These are phyloP conservation scores for Golubevia sp. DNA, from an alignment of 1,284 basidiomycete genomes.

Conservation along the genomic window DNA sequence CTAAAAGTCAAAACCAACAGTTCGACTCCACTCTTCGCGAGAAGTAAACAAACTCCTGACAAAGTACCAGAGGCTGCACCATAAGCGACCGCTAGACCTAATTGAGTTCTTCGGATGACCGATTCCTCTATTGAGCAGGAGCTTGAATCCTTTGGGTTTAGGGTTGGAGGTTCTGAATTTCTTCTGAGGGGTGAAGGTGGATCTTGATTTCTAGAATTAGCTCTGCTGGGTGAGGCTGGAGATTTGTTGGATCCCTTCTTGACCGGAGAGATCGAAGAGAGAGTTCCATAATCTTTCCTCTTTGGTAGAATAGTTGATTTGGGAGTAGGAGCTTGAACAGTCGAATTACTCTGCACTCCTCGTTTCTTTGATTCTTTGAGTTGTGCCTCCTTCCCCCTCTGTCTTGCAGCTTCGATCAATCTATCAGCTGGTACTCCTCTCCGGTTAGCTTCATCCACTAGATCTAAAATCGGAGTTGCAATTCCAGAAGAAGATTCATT, in stretches of 20 bases:
- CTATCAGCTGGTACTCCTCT: not conserved
- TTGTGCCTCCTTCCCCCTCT: too few relatives aligned
- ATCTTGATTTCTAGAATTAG: not conserved
- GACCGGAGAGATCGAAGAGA: too few relatives aligned
- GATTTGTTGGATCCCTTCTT: not conserved
- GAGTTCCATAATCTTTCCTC: too few relatives aligned
- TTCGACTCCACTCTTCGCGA: conserved; percentile 93
- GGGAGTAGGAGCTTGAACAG: too few relatives aligned
- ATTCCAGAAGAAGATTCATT: conserved; percentile 56
- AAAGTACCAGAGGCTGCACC: conserved; percentile 88
- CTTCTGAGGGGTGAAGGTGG: not conserved
- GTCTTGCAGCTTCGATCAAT: too few relatives aligned
- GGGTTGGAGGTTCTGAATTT: conserved; percentile 15
- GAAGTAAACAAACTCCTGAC: conserved; percentile 87
- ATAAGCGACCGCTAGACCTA: conserved; percentile 81
- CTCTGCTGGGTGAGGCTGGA: not conserved
- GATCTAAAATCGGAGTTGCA: conserved; percentile 38
- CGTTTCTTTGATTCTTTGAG: too few relatives aligned
- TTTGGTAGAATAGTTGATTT: too few relatives aligned
- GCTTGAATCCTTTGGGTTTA: not conserved
- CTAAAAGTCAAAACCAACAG: conserved; percentile 79
- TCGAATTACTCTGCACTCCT: too few relatives aligned
- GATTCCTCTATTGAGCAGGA: conserved; percentile 1
- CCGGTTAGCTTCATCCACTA: conserved; percentile 26
- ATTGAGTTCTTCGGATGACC: conserved; percentile 64